phyloP scores from a whole-genome alignment of 352 stramenopile genomes.

The Phytophthora tubulina region DNA sequence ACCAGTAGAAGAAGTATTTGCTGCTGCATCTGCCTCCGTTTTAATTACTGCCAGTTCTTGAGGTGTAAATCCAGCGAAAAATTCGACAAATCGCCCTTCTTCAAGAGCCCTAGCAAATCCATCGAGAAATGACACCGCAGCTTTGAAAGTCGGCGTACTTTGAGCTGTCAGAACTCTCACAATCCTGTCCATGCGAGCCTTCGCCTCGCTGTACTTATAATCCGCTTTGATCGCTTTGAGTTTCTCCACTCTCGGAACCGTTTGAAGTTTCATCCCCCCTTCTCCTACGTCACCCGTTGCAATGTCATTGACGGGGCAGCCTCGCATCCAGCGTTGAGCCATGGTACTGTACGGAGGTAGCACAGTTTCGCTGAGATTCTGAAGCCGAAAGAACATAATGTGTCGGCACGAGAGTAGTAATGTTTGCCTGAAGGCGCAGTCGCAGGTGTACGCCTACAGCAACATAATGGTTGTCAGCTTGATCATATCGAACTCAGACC shows the following conservation, averaged over 20 bases:
- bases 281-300: not conserved
- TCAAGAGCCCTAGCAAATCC: not conserved
- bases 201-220: not conserved
- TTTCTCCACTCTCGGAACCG: not conserved
- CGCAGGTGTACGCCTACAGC: not conserved
- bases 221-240: not conserved
- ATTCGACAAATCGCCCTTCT: not conserved
- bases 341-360: not conserved
- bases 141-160: conserved; percentile 1
- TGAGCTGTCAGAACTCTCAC: not conserved
- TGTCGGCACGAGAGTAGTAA: not conserved
- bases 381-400: not conserved
- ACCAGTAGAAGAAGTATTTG: no score
- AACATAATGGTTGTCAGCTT: not conserved
- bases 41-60: not conserved
- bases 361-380: not conserved
- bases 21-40: not conserved
- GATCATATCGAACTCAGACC: not conserved
- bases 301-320: not conserved
- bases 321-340: conserved; percentile 4
- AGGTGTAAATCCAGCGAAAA: not conserved
- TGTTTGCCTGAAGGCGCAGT: conserved; percentile 4
- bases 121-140: not conserved
- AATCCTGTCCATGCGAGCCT: not conserved
- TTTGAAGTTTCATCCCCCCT: not conserved